A percentile compares a stretch with the other conserved stretches of the same genome.
Conservation (phyloP, 306 rosid genomes). For the Urtica urens region DNA sequence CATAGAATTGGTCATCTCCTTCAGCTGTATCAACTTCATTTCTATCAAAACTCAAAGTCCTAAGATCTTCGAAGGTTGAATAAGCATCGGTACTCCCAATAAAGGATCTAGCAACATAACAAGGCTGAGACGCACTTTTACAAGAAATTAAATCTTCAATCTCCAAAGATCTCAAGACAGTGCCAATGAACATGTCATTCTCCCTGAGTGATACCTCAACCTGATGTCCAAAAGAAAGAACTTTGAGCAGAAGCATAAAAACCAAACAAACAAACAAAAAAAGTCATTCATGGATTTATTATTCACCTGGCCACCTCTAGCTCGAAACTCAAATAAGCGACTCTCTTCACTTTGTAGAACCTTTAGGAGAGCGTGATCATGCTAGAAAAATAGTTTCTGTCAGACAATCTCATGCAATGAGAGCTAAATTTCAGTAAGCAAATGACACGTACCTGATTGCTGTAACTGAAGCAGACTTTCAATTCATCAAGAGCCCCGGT, state of each 20-base stretch:
- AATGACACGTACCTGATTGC: conserved; percentile 49
- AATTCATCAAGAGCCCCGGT: conserved; percentile 94
- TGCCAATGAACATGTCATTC: conserved; percentile 66
- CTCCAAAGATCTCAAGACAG: conserved; percentile 89
- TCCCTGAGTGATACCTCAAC: conserved; percentile 78
- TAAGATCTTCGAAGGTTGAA: conserved; percentile 27
- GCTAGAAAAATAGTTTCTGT: conserved; percentile 35
- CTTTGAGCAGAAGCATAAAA: conserved; percentile 18
- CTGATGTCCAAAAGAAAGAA: conserved; percentile 30
- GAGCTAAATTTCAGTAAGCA: not conserved
- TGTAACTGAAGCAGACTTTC: conserved; percentile 69
- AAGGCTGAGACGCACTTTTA: conserved; percentile 34
- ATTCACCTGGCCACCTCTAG: conserved; percentile 90
- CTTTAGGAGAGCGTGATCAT: conserved; percentile 49
- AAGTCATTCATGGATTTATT: not conserved
- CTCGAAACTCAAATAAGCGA: conserved; percentile 80
- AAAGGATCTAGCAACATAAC: conserved; percentile 85
- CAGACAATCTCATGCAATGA: conserved; percentile 10
- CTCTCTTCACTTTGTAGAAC: conserved; percentile 75
- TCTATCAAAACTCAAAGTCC: conserved; percentile 25
- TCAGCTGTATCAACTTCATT: conserved; percentile 31
- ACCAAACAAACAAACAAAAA: not conserved
- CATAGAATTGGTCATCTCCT: conserved; percentile 75
- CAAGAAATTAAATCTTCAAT: conserved; percentile 75
- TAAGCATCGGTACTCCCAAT: conserved; percentile 41